Evolutionary conservation across 2,329 filamentous ascomycete genomes (phyloP).

Genomic region (Falciphora oryzae): DNA sequence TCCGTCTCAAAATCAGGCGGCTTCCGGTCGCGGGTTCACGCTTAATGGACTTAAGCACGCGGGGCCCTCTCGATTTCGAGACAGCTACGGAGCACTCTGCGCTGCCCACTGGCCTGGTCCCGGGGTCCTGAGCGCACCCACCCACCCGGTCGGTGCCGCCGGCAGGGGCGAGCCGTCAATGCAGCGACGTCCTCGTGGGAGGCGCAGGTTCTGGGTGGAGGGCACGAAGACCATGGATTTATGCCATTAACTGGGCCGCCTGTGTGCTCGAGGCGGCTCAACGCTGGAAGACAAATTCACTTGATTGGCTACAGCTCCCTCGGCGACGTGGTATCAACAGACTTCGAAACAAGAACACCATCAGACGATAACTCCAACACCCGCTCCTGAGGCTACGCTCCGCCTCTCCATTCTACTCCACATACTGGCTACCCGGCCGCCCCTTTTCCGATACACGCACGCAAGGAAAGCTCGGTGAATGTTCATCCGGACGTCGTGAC

Average conservation of each 20-base stretch:
- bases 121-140: no score
- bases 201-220: no score
- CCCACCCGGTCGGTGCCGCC: no score
- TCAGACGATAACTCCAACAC: not conserved
- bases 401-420: not conserved
- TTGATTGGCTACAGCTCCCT: not conserved
- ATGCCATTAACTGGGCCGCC: not conserved
- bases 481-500: no score
- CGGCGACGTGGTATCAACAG: not conserved
- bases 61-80: not conserved
- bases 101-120: no score
- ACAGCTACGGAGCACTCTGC: not conserved
- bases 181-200: no score
- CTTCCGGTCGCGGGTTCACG: not conserved
- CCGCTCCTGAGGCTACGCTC: not conserved
- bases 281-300: not conserved
- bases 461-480: not conserved
- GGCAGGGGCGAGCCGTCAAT: no score
- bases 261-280: no score
- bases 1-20: not conserved
- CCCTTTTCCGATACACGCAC: not conserved
- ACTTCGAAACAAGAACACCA: not conserved
- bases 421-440: not conserved
- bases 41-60: not conserved
- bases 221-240: not conserved